Base-by-base conservation (phyloP, 2,329 filamentous ascomycete genomes). In the Atkinsonella hypoxylon region DNA sequence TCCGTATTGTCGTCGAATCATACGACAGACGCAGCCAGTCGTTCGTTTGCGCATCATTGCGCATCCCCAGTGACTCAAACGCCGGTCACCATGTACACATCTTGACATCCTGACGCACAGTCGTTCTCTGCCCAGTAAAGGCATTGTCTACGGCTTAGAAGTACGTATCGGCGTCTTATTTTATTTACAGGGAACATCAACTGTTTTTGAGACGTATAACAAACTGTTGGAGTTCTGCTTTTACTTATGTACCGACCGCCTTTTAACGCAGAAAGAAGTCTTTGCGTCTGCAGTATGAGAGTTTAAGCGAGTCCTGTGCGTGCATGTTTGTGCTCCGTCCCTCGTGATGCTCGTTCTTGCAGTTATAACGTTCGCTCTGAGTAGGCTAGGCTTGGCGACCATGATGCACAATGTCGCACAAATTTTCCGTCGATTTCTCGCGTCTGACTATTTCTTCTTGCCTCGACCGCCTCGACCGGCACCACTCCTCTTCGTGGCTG, bases 401-500 rank as follows among this genome's bases (percentile, higher is more conserved):
- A 36, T 36, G 11, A 36, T 36, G 5, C 34, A 15, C 34, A 15
- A 12, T 15, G 34, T 15, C 7, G 34, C 15, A 36, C 11, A 1
- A 12, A 10, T 36, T 12, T 12, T 15, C 18, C 10, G n/a, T 22
- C 38, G 8, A 8, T 26, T 26, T 26, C 11, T 30, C 45, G 30
- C 22, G 6, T 45, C 2, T 51, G 17, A 15, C 54, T 57, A 66
- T 53, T 61, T 72, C 56, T 71, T 75, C 57, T 66, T 73, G 15
- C 65, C 66, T 55, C 71, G 68, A 2, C 68, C 63, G 17, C 66
- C 66, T 59, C 60, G 70, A 46, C 57, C 57, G 48, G 58, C 53
- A 22, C 54, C 55, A 38, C 62, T 57, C 62, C 72, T 78, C 65
- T 70, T 75, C 52, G 56, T 51, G 17, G 62, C 48, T 47, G 55